These are phyloP conservation scores for Talaromyces marneffei DNA, from an alignment of 2,329 filamentous ascomycete genomes.

Conservation along the genomic window DNA sequence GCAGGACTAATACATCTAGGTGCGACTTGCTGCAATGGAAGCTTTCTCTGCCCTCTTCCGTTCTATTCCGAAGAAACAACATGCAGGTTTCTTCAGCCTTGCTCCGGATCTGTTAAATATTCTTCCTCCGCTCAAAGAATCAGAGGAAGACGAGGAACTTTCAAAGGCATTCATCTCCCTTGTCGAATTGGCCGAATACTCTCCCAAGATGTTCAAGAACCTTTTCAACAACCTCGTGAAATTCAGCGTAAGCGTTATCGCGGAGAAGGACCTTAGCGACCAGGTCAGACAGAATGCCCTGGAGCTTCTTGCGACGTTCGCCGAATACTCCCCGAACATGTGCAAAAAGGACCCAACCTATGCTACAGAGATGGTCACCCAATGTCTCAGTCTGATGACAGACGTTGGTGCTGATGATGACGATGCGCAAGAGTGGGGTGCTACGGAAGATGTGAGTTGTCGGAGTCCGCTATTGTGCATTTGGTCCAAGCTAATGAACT, in stretches of 20 bases:
- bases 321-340: conserved; percentile 88
- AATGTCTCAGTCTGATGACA: conserved; percentile 96
- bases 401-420: conserved; percentile 93
- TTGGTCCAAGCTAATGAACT: not conserved
- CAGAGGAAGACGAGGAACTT: conserved; percentile 81
- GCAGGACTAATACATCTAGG: conserved; percentile 44
- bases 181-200: conserved; percentile 90
- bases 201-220: conserved; percentile 93
- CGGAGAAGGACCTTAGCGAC: conserved; percentile 90
- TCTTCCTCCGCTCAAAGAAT: conserved; percentile 86
- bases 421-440: conserved; percentile 88
- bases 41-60: conserved; percentile 96
- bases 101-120: conserved; percentile 92
- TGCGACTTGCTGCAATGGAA: conserved; percentile 90
- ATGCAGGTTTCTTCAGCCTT: conserved; percentile 79
- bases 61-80: conserved; percentile 78
- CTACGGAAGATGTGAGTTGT: conserved; percentile 72
- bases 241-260: conserved; percentile 88
- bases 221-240: conserved; percentile 90
- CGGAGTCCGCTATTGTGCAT: not conserved
- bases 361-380: conserved; percentile 94
- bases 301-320: conserved; percentile 96
- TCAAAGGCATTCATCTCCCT: conserved; percentile 84
- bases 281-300: conserved; percentile 88
- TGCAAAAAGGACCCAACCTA: conserved; percentile 92